Conservation (phyloP, 164 flowering plant genomes). For the Liriodendron chinense region DNA sequence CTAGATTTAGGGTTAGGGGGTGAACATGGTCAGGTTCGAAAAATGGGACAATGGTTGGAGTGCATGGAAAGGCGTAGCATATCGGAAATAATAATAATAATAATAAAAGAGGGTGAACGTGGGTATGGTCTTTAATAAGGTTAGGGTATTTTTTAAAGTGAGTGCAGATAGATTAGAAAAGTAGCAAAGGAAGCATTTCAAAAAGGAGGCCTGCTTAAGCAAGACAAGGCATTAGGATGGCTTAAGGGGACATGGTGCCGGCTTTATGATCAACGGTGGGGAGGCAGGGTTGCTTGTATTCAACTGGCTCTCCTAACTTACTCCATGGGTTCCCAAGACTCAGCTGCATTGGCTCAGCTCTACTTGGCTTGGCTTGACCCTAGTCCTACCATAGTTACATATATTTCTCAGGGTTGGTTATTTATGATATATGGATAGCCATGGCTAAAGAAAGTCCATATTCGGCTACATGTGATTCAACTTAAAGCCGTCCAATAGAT, state of each 20-base stretch:
- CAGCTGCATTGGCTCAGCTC: neutral
- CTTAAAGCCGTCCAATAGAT: too few relatives aligned
- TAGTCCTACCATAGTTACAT: neutral
- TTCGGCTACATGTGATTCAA: too few relatives aligned
- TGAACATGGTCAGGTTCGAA: conserved; percentile 18
- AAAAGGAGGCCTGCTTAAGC: conserved; percentile 19
- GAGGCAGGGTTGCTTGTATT: conserved; percentile 3
- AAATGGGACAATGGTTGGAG: conserved; percentile 1
- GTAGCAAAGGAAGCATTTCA: conserved; percentile 8
- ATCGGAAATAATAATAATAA: neutral
- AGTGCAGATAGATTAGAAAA: conserved; percentile 10
- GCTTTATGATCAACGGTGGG: conserved; percentile 4
- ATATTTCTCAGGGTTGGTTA: neutral
- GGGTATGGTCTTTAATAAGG: conserved; percentile 5
- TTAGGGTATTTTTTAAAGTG: conserved; percentile 12
- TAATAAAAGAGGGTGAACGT: conserved; percentile 4
- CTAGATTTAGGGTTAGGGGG: conserved; percentile 6
- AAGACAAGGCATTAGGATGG: conserved; percentile 14
- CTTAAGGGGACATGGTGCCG: conserved; percentile 4
- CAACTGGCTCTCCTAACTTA: neutral
- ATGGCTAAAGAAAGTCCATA: too few relatives aligned
- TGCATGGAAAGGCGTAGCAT: conserved; percentile 15
- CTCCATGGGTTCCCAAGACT: neutral
- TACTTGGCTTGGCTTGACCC: neutral
- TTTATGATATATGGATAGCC: too few relatives aligned